These are phyloP conservation scores for Athelia sp. DNA, from an alignment of 1,284 basidiomycete genomes.

Conservation along the genomic window DNA sequence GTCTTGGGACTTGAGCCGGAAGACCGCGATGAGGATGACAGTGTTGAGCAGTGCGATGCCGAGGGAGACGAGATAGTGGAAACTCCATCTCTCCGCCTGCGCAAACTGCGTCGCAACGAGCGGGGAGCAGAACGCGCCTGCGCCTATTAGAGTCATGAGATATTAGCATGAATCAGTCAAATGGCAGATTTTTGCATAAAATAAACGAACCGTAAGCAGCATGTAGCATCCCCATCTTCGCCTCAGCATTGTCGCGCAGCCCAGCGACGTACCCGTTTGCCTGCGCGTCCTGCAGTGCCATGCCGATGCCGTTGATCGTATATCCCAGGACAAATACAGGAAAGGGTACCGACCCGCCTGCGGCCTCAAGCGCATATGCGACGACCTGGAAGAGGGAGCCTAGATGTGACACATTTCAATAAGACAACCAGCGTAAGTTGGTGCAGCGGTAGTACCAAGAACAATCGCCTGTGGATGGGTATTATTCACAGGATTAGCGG, in stretches of 20 bases:
- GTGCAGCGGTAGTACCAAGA: neutral
- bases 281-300: conserved; percentile 52
- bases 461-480: neutral
- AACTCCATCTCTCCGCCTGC: conserved; percentile 44
- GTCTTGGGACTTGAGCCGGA: conserved; percentile 46
- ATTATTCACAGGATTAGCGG: too few relatives aligned
- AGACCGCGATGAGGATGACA: conserved; percentile 39
- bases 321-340: conserved; percentile 56
- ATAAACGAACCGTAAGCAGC: conserved; percentile 41
- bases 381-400: conserved; percentile 31
- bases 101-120: conserved; percentile 68
- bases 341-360: conserved; percentile 48
- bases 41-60: conserved; percentile 47
- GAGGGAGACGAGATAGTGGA: conserved; percentile 60
- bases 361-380: conserved; percentile 50
- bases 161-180: conserved; percentile 18
- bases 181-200: neutral
- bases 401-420: conserved; percentile 3
- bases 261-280: conserved; percentile 50
- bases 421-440: neutral
- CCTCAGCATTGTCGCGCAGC: conserved; percentile 37
- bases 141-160: conserved; percentile 31
- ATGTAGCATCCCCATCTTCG: conserved; percentile 63
- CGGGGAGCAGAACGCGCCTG: conserved; percentile 64
- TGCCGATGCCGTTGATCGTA: conserved; percentile 58